Conservation (phyloP, 2,329 filamentous ascomycete species). For the Sclerotiophoma versabilis region DNA sequence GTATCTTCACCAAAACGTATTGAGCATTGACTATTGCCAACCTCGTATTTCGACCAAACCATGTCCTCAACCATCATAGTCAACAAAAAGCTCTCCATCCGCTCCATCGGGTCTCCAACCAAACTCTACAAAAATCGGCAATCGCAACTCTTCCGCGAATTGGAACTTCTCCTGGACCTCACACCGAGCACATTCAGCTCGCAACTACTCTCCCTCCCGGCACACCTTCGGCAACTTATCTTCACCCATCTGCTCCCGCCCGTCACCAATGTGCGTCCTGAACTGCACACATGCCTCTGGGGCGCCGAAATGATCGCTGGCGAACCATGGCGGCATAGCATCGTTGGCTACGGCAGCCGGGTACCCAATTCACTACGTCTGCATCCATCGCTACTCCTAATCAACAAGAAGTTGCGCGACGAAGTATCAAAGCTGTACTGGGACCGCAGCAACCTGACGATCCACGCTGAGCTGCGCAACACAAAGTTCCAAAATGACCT, state of each 20-base stretch:
- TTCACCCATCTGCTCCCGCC: conserved; percentile 38
- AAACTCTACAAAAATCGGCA: conserved; percentile 42
- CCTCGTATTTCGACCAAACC: background rate
- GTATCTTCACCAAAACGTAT: background rate
- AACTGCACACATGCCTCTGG: conserved; percentile 47
- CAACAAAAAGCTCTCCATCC: conserved; percentile 10
- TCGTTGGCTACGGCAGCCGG: conserved; percentile 38
- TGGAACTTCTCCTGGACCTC: conserved; percentile 45
- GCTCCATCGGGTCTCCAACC: conserved; percentile 33
- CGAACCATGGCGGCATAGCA: conserved; percentile 45
- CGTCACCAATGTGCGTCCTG: conserved; percentile 24
- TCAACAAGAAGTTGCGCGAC: conserved; percentile 42
- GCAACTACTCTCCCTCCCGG: conserved; percentile 40
- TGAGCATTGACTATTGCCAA: background rate
- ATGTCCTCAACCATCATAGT: conserved; percentile 15
- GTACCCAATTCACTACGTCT: conserved; percentile 33
- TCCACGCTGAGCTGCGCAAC: conserved; percentile 46
- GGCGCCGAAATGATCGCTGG: conserved; percentile 42
- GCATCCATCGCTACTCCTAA: conserved; percentile 33
- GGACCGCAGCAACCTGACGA: conserved; percentile 37
- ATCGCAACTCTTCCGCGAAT: conserved; percentile 42
- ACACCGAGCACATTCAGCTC: conserved; percentile 44
- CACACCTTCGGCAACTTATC: conserved; percentile 37
- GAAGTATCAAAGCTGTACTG: conserved; percentile 42
- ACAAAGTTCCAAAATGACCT: conserved; percentile 37